Conservation (phyloP, 805 yeast species). For the Saccharomyces eubayanus region DNA sequence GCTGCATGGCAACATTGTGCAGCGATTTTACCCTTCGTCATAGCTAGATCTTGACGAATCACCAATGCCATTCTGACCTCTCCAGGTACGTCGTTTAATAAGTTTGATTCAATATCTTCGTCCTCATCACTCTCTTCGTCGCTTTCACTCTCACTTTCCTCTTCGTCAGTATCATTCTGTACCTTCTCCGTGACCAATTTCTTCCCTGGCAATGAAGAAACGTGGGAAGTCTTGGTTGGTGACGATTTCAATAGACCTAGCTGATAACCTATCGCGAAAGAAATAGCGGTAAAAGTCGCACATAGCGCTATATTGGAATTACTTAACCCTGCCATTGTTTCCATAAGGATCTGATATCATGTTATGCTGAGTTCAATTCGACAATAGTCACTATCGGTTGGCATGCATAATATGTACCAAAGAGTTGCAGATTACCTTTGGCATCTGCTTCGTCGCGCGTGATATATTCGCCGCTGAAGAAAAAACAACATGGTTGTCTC, state of each 20-base stretch:
- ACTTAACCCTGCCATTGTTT: background rate
- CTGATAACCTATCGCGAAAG: slow-evolving; percentile 26
- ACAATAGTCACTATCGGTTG: background rate
- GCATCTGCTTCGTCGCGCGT: background rate
- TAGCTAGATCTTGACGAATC: slow-evolving; percentile 78
- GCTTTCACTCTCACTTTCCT: slow-evolving; percentile 27
- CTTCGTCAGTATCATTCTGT: slow-evolving; percentile 23
- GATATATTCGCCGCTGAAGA: background rate
- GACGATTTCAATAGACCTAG: slow-evolving; percentile 21
- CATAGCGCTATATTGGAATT: slow-evolving; percentile 12
- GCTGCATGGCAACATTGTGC: slow-evolving; percentile 99
- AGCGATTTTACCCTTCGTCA: slow-evolving; percentile 93
- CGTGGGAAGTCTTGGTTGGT: slow-evolving; percentile 3
- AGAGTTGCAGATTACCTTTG: background rate
- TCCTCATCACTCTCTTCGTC: slow-evolving; percentile 44
- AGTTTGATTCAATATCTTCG: slow-evolving; percentile 49
- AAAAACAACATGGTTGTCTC: background rate
- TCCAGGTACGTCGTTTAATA: slow-evolving; percentile 61
- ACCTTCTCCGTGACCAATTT: slow-evolving; percentile 1
- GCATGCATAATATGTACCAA: background rate
- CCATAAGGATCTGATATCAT: background rate
- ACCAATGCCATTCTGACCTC: slow-evolving; percentile 82
- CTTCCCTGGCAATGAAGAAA: background rate
- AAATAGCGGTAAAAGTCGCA: slow-evolving; percentile 23
- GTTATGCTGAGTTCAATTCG: background rate